Base-by-base conservation (phyloP, 495 filamentous ascomycete species). In the Trypethelium eluteriae region DNA sequence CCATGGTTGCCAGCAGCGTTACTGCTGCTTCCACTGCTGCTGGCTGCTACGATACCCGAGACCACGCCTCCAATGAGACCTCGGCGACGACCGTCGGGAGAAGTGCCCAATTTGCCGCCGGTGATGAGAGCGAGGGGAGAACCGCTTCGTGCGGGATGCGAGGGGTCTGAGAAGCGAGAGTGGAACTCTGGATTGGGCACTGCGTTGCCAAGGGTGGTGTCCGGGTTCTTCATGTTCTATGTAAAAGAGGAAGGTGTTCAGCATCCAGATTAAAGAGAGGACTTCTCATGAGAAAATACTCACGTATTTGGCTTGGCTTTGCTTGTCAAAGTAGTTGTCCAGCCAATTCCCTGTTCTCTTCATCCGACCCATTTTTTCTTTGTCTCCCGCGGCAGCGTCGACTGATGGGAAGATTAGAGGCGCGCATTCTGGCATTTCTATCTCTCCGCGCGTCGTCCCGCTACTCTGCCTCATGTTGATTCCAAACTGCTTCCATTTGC, bases 331-430 rank as follows among this genome's bases (percentile, higher is more conserved):
- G 64, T 85, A 87, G 18, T 79, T 74, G 16, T 62, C 74, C 0
- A 83, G 74, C 67, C 84, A 85, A 10, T 76, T 75, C 44, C 71
- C 69, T 38, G 72, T 73, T 41, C 74, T 74, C 39, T 72, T 70
- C 64, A 71, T 77, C 64, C 76, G 73, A 63, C 74, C 74, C 64
- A 74, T 68, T 10, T 71, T 75, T 14, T 72, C 68, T 36, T 70
- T 47, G 35, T 70, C 69, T 12, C 69, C 71, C 0, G 74, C 76
- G 0, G 79, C 64, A 38, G 75, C 70, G 39, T 86, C 83, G 2
- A 86, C 75, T 14, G 72, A 76, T 1, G 84, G 85, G 67, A 81
- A 86, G 32, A 85, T 72, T 5, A 88, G 71, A 0, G 82, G 82
- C 1, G 84, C 84, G 3, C 79, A 71, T 65, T 84, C 80, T 0